Base-by-base conservation (phyloP, 768 basidiomycete species). In the Rhizopogon salebrosus region DNA sequence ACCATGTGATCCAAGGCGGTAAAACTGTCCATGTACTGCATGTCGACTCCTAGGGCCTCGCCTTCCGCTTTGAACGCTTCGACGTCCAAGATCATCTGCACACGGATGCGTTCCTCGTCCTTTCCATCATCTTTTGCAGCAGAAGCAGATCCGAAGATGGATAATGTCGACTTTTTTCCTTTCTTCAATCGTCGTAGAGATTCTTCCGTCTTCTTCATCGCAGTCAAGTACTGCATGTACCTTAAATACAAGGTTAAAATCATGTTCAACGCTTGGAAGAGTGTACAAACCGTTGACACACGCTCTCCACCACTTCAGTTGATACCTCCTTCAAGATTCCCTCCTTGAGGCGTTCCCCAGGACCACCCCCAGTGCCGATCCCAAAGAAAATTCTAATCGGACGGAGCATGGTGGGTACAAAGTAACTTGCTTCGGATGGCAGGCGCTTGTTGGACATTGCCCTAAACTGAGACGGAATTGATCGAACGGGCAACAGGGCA, bases 171-270 rank as follows among this genome's bases (percentile, higher is more conserved):
- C 59, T 87, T 91, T 62, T 90, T 92, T 40, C 89, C 87, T 66
- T 90, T 95, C 64, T 94, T 93, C 60, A 95, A 76, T 35, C 89
- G 80, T 36, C 87, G 77, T 23, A 98, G 72, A 10, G 91, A 87
- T 63, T 94, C 93, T 57, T 98, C 93, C 7, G 92, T 92, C 74
- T 95, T 95, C 67, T 85, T 89, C 80, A 95, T 92, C 1, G 83
- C 80, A 9, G 83, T 76, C 22, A 98, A 75, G 62, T 91, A 87
- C 52, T 79, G 77, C 11, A 87, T 82, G 66, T 95, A 97, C 62
- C 92, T 92, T 52, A 26, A 27, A 48, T 26, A 13, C 4, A 20
- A 16, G 43, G 41, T 31, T 34, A 24, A 27, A 20, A 37, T 46
- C 35, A 36, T 54, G 26, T 41, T 18, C 6, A 43, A 53, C 35